phyloP scores from a whole-genome alignment of 2,329 filamentous ascomycete species.

The Fusarium sp. region DNA sequence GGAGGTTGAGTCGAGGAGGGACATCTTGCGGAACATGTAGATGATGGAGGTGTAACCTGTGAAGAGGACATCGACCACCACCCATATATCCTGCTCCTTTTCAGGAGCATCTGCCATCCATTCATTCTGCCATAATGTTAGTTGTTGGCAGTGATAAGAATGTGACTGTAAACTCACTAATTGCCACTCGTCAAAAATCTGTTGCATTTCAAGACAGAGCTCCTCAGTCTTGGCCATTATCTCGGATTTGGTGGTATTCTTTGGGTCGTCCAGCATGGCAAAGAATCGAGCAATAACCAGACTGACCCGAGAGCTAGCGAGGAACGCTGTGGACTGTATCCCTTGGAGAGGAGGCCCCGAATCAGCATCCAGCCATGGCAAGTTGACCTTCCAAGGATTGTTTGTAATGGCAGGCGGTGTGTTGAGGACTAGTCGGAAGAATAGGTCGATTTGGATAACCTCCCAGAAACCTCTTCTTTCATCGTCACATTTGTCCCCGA shows the following conservation, averaged over 20 bases:
- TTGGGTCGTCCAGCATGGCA: constrained; percentile 41
- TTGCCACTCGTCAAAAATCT: constrained; percentile 45
- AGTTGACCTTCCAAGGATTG: constrained; percentile 48
- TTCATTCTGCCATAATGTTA: constrained; percentile 31
- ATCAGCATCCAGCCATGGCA: constrained; percentile 46
- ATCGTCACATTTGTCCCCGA: constrained; percentile 28
- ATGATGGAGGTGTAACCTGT: constrained; percentile 48
- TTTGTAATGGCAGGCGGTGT: constrained; percentile 45
- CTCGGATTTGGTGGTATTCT: constrained; percentile 31
- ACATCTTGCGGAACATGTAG: constrained; percentile 51
- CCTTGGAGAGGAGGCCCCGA: constrained; percentile 35
- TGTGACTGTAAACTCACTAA: constrained; percentile 26
- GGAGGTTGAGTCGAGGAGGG: constrained; percentile 42
- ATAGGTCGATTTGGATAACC: constrained; percentile 49
- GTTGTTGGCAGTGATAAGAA: accelerated
- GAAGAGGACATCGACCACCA: constrained; percentile 45
- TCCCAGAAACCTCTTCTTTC: constrained; percentile 49
- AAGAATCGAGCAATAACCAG: constrained; percentile 48
- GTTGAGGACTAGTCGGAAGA: constrained; percentile 47
- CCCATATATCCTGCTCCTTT: constrained; percentile 43
- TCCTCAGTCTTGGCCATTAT: constrained; percentile 44
- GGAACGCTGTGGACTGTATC: constrained; percentile 42
- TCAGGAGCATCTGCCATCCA: constrained; percentile 36
- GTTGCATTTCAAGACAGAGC: constrained; percentile 44
- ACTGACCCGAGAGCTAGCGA: constrained; percentile 45